Evolutionary conservation across 2,329 filamentous ascomycete genomes (phyloP).

Genomic region (Aspergillus sp.): DNA sequence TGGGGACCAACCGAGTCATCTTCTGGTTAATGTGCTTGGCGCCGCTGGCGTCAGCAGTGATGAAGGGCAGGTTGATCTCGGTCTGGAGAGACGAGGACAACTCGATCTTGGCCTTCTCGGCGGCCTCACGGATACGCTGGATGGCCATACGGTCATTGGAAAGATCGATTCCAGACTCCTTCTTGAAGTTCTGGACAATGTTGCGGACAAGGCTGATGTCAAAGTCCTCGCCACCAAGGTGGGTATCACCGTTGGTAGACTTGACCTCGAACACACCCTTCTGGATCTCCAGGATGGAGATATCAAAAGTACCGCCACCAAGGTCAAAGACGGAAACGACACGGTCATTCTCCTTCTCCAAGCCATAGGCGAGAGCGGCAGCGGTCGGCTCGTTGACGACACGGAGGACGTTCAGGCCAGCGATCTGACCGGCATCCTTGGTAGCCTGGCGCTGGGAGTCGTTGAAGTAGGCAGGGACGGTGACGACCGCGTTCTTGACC

Average conservation of each 20-base stretch:
- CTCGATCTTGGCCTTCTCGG: slow-evolving; percentile 99
- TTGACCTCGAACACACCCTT: slow-evolving; percentile 98
- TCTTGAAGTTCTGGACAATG: slow-evolving; percentile 93
- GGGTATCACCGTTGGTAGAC: slow-evolving; percentile 97
- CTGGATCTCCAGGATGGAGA: slow-evolving; percentile 94
- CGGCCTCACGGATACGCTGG: slow-evolving; percentile 96
- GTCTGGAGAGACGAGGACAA: slow-evolving; percentile 90
- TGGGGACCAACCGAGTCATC: too few species aligned
- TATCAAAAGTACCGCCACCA: slow-evolving; percentile 98
- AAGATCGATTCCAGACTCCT: slow-evolving; percentile 83
- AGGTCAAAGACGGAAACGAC: slow-evolving; percentile 95
- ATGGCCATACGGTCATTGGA: slow-evolving; percentile 93
- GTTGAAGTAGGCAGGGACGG: slow-evolving; percentile 97
- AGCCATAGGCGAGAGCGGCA: slow-evolving; percentile 87
- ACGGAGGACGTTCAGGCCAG: slow-evolving; percentile 91
- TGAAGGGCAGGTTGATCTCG: slow-evolving; percentile 97
- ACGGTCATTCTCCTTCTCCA: slow-evolving; percentile 87
- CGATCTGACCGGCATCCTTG: slow-evolving; percentile 95
- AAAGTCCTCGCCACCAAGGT: slow-evolving; percentile 96
- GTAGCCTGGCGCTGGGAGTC: slow-evolving; percentile 96
- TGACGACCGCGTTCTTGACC: slow-evolving; percentile 93
- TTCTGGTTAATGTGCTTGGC: slow-evolving; percentile 98
- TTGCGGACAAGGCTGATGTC: slow-evolving; percentile 91
- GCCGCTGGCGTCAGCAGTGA: slow-evolving; percentile 88
- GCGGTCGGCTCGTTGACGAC: slow-evolving; percentile 97